Conservation (phyloP, 371 early-diverging fungal species). For the Funneliformis caledonium region DNA sequence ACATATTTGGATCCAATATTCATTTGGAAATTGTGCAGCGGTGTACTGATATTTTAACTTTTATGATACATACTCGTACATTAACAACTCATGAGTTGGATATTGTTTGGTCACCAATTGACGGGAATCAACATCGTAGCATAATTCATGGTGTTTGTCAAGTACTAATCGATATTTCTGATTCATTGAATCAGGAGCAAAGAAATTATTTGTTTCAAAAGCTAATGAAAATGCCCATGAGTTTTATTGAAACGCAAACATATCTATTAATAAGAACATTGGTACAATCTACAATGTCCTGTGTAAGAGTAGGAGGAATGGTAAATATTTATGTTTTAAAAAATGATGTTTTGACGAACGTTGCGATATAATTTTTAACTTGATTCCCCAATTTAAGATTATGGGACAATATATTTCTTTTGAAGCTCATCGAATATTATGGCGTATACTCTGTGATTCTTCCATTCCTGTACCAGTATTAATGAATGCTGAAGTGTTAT, state of each 20-base stretch:
- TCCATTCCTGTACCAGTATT: slow-evolving; percentile 40
- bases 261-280: slow-evolving; percentile 45
- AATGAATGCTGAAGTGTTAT: slow-evolving; percentile 44
- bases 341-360: background rate
- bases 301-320: slow-evolving; percentile 9
- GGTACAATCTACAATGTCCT: slow-evolving; percentile 41
- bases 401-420: slow-evolving; percentile 33
- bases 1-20: slow-evolving; percentile 55
- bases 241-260: slow-evolving; percentile 47
- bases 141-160: slow-evolving; percentile 55
- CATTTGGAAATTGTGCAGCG: slow-evolving; percentile 55
- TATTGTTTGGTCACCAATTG: slow-evolving; percentile 52
- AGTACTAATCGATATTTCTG: slow-evolving; percentile 49
- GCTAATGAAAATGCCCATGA: slow-evolving; percentile 46
- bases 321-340: slow-evolving; percentile 7
- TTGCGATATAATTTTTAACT: background rate
- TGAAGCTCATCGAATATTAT: slow-evolving; percentile 48
- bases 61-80: slow-evolving; percentile 48
- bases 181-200: slow-evolving; percentile 45
- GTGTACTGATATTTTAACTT: slow-evolving; percentile 50
- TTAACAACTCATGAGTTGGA: slow-evolving; percentile 51
- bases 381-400: background rate
- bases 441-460: slow-evolving; percentile 49
- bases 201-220: slow-evolving; percentile 47
- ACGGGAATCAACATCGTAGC: slow-evolving; percentile 56